Conservation (phyloP, 2,329 filamentous ascomycete genomes). For the Parasarocladium wereldwijsianum region DNA sequence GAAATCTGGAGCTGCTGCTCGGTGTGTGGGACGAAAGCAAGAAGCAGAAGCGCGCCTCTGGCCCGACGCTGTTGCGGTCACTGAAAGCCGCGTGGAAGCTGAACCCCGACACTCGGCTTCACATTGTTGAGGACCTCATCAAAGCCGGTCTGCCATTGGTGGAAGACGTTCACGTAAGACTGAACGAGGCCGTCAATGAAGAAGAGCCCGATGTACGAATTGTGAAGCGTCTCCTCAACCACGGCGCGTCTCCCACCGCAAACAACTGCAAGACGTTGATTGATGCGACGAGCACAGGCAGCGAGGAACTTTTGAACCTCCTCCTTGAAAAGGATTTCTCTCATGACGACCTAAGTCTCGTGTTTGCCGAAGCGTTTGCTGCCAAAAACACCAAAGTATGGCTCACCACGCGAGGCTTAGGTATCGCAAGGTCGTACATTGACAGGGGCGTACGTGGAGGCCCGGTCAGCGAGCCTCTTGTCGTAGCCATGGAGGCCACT, state of each 20-base stretch:
- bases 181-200: slow-evolving; percentile 38
- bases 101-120: slow-evolving; percentile 29
- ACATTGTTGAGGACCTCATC: slow-evolving; percentile 34
- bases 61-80: slow-evolving; percentile 30
- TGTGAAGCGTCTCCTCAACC: slow-evolving; percentile 30
- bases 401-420: slow-evolving; percentile 31
- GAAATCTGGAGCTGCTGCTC: slow-evolving; percentile 34
- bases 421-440: slow-evolving; percentile 31
- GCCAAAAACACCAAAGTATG: slow-evolving; percentile 24
- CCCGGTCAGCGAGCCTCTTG: slow-evolving; percentile 28
- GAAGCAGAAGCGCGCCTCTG: slow-evolving; percentile 28
- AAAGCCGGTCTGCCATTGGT: slow-evolving; percentile 31
- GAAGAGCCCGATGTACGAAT: slow-evolving; percentile 31
- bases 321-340: slow-evolving; percentile 27
- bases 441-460: slow-evolving; percentile 31
- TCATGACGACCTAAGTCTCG: slow-evolving; percentile 25
- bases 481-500: slow-evolving; percentile 28
- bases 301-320: slow-evolving; percentile 16
- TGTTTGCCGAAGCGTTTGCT: slow-evolving; percentile 30
- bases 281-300: slow-evolving; percentile 27
- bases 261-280: slow-evolving; percentile 38
- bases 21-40: slow-evolving; percentile 25
- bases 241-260: slow-evolving; percentile 35
- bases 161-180: slow-evolving; percentile 33
- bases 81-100: slow-evolving; percentile 40